Base-by-base conservation (phyloP, 176 grass and related monocot genomes). In the Oropetium thomaeum region DNA sequence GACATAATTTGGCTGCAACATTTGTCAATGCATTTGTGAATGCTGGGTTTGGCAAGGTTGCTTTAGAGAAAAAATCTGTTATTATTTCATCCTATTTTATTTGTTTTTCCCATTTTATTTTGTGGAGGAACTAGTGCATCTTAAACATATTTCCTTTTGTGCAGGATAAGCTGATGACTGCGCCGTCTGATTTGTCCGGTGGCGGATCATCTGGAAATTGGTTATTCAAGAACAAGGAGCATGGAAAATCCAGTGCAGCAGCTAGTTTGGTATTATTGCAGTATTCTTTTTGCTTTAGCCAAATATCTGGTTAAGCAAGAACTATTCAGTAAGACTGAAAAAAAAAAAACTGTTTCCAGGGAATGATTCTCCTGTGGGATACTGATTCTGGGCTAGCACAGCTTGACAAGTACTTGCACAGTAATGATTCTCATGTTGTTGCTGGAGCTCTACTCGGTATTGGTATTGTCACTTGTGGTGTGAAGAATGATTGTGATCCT, bases 21-120 rank as follows among this genome's bases (percentile, higher is more conserved):
- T 99, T 99, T 77, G 91, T 92, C n/a, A 99, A 99, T 82, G 96
- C 96, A 86, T 99, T 99, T 28, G 92, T 99, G 33, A 99, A 99
- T 90, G 96, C 96, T 80, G 96, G 96, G 44, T 99, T 99, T 74
- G 96, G 96, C 67, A 87, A 92, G 96, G 92, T 99, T 84, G 62
- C 62, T 52, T 61, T 75, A 62, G 70, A 44, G 34, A 78, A 67
- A 67, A 19, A 71, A 16, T 47, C 29, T 55, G 31, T 47, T 39
- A 49, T 10, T 63, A 58, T 55, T 23, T 8, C 9, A 15, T 41
- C 13, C 16, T 31, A 31, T 68, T 58, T 14, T 13, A 8, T 52
- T 52, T 52, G 62, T 23, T 8, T 9, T 20, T 41, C 13, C 16
- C 27, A 31, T 68, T 58, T 14, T 13, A 8, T 52, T 52, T 52